Percentiles rank a stretch among this genome's conserved stretches.
These are phyloP conservation scores for Vigna trinervia DNA, from an alignment of 306 rosid genomes.

Conservation along the genomic window DNA sequence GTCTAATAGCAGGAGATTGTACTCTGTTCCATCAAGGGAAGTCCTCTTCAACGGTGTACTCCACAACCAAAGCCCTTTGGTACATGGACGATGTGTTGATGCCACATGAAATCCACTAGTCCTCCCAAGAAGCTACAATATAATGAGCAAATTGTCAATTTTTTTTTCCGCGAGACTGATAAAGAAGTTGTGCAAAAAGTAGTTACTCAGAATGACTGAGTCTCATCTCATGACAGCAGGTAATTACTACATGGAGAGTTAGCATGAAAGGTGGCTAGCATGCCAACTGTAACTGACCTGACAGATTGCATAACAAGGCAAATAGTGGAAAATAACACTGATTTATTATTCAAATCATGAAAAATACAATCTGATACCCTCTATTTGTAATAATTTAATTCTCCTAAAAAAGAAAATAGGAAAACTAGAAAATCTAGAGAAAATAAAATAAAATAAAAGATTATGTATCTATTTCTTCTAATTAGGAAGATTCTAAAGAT, in stretches of 20 bases:
- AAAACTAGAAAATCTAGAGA: no score
- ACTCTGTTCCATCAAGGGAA: conserved; percentile 92
- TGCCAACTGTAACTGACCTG: conserved; percentile 3
- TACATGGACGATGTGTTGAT: conserved; percentile 90
- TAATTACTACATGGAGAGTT: background rate
- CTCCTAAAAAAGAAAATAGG: no score
- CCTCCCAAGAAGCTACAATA: conserved; percentile 82
- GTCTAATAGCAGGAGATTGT: conserved; percentile 79
- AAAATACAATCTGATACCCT: no score
- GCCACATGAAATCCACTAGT: conserved; percentile 94
- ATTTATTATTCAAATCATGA: no score
- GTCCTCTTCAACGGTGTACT: conserved; percentile 90
- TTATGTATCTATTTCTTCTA: no score
- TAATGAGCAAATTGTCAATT: background rate
- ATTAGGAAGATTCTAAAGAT: no score
- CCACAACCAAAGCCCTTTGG: conserved; percentile 98
- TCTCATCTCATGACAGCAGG: background rate
- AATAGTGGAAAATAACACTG: no score
- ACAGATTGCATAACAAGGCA: background rate
- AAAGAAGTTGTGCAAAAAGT: background rate
- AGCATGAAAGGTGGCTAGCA: background rate
- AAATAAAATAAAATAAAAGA: no score
- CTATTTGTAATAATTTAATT: no score
- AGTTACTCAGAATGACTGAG: background rate
- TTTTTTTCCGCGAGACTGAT: background rate